phyloP scores from a whole-genome alignment of 106 monocot genomes.

The Dendrobium nobile region DNA sequence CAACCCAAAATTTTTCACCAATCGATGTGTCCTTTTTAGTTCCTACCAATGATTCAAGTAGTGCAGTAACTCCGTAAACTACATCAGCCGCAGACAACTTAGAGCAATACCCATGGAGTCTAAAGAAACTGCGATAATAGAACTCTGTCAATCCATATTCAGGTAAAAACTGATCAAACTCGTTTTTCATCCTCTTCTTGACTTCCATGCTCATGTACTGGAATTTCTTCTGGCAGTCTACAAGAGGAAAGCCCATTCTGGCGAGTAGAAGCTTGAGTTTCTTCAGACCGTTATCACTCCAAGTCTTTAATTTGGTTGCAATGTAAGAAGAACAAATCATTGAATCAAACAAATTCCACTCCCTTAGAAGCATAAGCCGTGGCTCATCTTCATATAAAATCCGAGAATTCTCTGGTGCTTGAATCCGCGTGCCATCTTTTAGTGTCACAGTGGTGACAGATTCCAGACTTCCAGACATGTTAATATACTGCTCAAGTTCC shows the following conservation, averaged over 20 bases:
- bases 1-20: constrained; percentile 77
- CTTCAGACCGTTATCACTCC: too few species aligned
- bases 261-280: too few species aligned
- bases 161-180: constrained; percentile 75
- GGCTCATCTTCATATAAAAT: constrained; percentile 69
- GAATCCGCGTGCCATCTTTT: constrained; percentile 83
- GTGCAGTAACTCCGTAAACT: constrained; percentile 78
- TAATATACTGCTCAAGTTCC: constrained; percentile 2
- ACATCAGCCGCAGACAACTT: constrained; percentile 94
- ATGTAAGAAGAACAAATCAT: too few species aligned
- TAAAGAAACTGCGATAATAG: constrained; percentile 76
- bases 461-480: constrained; percentile 64
- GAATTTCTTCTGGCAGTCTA: constrained; percentile 88
- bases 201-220: constrained; percentile 97
- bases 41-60: constrained; percentile 58
- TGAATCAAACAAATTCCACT: too few species aligned
- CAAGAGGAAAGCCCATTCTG: background rate
- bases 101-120: constrained; percentile 70
- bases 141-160: constrained; percentile 86
- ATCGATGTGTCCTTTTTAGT: constrained; percentile 29
- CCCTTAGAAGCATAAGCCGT: too few species aligned
- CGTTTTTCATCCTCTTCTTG: constrained; percentile 67
- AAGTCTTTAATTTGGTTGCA: too few species aligned
- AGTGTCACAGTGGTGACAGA: constrained; percentile 58
- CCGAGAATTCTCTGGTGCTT: constrained; percentile 69